These are phyloP conservation scores for Fusarium drepaniforme DNA, from an alignment of 2,329 filamentous ascomycete species.

Conservation along the genomic window DNA sequence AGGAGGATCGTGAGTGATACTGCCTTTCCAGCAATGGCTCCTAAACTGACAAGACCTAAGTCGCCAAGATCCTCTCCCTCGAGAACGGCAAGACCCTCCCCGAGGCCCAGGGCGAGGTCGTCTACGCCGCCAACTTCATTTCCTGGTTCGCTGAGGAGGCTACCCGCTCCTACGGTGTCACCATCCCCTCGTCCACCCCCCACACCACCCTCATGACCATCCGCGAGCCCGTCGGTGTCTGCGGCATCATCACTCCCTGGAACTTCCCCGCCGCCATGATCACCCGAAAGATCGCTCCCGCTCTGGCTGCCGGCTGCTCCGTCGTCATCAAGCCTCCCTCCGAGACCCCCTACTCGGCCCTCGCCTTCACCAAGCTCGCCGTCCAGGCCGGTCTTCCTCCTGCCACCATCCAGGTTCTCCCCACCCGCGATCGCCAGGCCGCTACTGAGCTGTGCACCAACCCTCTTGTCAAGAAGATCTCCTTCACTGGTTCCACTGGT, in stretches of 20 bases:
- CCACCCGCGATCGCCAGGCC: slow-evolving; percentile 45
- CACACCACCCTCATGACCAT: slow-evolving; percentile 77
- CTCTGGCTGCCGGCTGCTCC: slow-evolving; percentile 80
- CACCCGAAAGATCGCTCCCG: slow-evolving; percentile 60
- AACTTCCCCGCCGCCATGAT: slow-evolving; percentile 48
- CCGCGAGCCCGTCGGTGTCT: slow-evolving; percentile 61
- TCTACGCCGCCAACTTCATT: slow-evolving; percentile 65
- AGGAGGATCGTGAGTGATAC: slow-evolving; percentile 42
- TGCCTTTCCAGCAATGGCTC: neutral
- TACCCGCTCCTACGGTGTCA: slow-evolving; percentile 66
- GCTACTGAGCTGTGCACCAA: slow-evolving; percentile 47
- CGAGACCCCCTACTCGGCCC: slow-evolving; percentile 80
- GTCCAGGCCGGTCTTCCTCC: slow-evolving; percentile 78
- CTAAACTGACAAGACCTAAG: slow-evolving; percentile 14
- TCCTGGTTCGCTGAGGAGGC: slow-evolving; percentile 69
- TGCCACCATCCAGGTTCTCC: slow-evolving; percentile 45
- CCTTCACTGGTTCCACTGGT: slow-evolving; percentile 75
- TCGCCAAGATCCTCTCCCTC: slow-evolving; percentile 54
- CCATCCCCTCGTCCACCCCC: slow-evolving; percentile 70
- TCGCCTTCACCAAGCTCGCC: slow-evolving; percentile 77
- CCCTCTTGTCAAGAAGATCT: slow-evolving; percentile 64
- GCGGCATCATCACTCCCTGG: slow-evolving; percentile 61
- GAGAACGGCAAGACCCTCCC: slow-evolving; percentile 69
- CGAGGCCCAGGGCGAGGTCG: slow-evolving; percentile 66
- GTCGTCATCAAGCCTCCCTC: slow-evolving; percentile 81